Evolutionary conservation across 805 yeast species (phyloP), one percentile per base, ranked within the genome.

Genomic region (Pichia pseudocactophila): DNA sequence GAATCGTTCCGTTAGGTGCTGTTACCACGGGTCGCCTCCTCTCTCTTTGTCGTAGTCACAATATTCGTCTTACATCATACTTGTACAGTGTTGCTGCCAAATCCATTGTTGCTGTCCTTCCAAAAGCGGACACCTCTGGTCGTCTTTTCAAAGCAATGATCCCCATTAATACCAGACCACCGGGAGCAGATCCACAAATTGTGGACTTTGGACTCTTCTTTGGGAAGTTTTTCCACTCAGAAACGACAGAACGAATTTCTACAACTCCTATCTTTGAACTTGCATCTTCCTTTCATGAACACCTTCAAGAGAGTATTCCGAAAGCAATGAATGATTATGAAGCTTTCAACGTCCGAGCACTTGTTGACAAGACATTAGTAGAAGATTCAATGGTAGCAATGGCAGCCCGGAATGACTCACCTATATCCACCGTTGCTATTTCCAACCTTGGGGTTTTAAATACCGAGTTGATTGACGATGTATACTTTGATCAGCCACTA

Each of bases 401-500:
- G 20, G 36, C 37, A 16, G 34, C 30, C 8, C 31, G 37, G n/a
- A 43, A 47, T 27, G 10, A n/a, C 2, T 19, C 33, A 4, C 50
- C 50, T 1, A 31, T 30, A 3, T 34, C 43, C 10, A 36, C 46
- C 5, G 10, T 44, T 3, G 41, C 35, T 13, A 47, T 47, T 15
- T 47, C 50, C 10, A 47, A 47, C 33, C 11, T 47, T 9, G 48
- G 48, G 11, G 36, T 34, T 11, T 2, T 47, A 2, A 11, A 28
- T 8, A 26, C 40, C 3, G 11, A 15, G 2, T 17, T 15, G 1
- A 35, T 35, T 12, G 13, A 12, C 10, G 13, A 32, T 8, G 39
- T 36, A 6, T 47, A 43, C 35, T 47, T 47, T 40, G 48, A 42
- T 32, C 50, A 47, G 33, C 37, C 50, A 15, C 34, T 44, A 41